These are phyloP conservation scores for Colletotrichum echinochloae DNA, from an alignment of 2,329 filamentous ascomycete genomes.

Conservation along the genomic window DNA sequence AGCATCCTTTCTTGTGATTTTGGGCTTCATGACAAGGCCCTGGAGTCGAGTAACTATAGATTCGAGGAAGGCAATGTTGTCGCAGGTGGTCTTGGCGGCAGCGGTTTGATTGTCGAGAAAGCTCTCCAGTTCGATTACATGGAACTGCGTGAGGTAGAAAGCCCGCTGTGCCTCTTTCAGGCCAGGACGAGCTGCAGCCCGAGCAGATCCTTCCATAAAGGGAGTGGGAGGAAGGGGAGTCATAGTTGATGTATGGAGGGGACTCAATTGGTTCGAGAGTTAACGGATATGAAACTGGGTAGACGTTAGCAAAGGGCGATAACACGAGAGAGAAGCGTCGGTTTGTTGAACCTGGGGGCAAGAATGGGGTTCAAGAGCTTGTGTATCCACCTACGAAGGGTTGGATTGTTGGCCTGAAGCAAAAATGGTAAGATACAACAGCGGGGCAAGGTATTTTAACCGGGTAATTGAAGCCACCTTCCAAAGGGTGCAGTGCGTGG, in stretches of 20 bases:
- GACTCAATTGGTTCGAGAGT: no score
- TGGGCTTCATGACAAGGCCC: not conserved
- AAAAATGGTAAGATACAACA: accelerated
- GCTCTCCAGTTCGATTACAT: not conserved
- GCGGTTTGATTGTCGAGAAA: not conserved
- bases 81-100: no score
- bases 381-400: not conserved
- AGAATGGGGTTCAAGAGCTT: not conserved
- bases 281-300: no score
- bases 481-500: not conserved
- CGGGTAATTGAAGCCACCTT: not conserved
- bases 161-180: not conserved
- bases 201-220: not conserved
- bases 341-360: not conserved
- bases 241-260: not conserved
- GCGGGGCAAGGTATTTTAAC: not conserved
- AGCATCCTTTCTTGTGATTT: not conserved
- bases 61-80: not conserved
- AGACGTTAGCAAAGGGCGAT: not conserved
- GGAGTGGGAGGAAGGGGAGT: not conserved
- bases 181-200: not conserved
- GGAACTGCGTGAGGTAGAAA: not conserved
- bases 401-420: not conserved
- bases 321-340: not conserved
- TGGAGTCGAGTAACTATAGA: not conserved